Conservation (phyloP, 2,329 filamentous ascomycete species). For the Cordyceps fumosorosea region DNA sequence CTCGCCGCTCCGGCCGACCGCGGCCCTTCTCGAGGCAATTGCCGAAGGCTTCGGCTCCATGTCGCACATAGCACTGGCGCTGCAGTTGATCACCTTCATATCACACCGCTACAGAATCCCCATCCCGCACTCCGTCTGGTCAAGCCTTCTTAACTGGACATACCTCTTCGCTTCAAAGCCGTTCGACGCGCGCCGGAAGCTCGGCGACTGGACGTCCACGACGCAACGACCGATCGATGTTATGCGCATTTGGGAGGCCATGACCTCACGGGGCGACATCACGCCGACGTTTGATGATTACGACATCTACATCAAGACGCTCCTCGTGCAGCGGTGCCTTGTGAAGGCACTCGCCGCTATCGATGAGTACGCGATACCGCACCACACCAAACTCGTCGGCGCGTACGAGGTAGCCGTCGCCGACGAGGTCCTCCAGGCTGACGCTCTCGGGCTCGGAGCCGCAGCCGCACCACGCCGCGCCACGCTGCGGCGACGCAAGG, state of each 20-base stretch:
- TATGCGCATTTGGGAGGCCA: conserved; percentile 48
- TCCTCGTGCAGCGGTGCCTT: conserved; percentile 26
- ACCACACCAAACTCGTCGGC: conserved; percentile 23
- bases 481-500: conserved; percentile 21
- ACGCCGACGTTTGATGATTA: conserved; percentile 52
- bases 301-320: conserved; percentile 34
- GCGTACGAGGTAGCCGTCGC: conserved; percentile 23
- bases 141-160: conserved; percentile 60
- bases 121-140: conserved; percentile 56
- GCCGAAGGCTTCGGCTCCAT: conserved; percentile 64
- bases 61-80: conserved; percentile 51
- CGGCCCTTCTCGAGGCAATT: conserved; percentile 55
- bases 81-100: conserved; percentile 56
- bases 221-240: conserved; percentile 38
- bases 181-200: conserved; percentile 30
- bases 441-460: conserved; percentile 11
- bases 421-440: conserved; percentile 28
- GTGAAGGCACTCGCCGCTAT: conserved; percentile 31
- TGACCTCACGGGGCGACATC: conserved; percentile 54
- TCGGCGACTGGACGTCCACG: conserved; percentile 23
- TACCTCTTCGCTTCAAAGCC: conserved; percentile 46
- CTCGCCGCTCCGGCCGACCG: conserved; percentile 53
- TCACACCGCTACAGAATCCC: conserved; percentile 51
- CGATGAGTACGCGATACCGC: conserved; percentile 34
- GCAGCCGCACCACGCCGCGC: conserved; percentile 12